A percentile compares a stretch with the other conserved stretches of the same genome.
These are phyloP conservation scores for Leishmania guyanensis DNA, from an alignment of 208 protist genomes.

Conservation along the genomic window DNA sequence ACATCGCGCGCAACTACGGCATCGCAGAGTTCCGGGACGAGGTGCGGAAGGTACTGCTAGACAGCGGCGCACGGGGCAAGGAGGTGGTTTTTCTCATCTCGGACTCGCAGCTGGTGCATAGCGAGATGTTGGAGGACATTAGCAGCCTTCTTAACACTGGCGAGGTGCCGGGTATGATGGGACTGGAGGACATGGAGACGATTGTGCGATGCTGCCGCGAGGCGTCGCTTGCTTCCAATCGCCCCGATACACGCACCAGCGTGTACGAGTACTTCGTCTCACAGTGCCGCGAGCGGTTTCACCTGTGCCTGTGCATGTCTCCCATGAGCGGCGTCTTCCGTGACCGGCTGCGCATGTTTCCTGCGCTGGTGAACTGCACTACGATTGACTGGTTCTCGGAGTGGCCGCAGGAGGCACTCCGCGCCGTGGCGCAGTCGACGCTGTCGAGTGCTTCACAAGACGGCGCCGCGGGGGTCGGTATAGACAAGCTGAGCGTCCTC, in stretches of 20 bases:
- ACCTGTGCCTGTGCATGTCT: slow-evolving; percentile 96
- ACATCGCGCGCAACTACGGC: slow-evolving; percentile 91
- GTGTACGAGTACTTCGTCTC: slow-evolving; percentile 93
- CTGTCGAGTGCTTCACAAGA: slow-evolving; percentile 7
- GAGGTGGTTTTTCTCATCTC: slow-evolving; percentile 94
- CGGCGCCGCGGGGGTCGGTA: slow-evolving; percentile 24
- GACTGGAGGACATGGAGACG: slow-evolving; percentile 93
- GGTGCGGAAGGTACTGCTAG: slow-evolving; percentile 87
- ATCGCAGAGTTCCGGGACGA: slow-evolving; percentile 95
- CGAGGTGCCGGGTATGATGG: slow-evolving; percentile 96
- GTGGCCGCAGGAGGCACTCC: slow-evolving; percentile 95
- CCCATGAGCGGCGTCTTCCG: slow-evolving; percentile 95
- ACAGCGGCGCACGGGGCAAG: slow-evolving; percentile 79
- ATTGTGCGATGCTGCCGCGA: slow-evolving; percentile 87
- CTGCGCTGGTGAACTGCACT: slow-evolving; percentile 97
- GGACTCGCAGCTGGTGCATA: slow-evolving; percentile 94
- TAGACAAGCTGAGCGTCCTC: slow-evolving; percentile 65
- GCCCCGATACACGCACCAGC: slow-evolving; percentile 87
- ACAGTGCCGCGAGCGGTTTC: slow-evolving; percentile 92
- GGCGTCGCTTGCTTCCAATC: slow-evolving; percentile 66
- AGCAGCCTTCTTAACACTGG: slow-evolving; percentile 98
- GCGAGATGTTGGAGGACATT: slow-evolving; percentile 96
- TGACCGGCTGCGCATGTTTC: slow-evolving; percentile 95
- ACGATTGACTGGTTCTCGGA: slow-evolving; percentile 98
- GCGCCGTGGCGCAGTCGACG: slow-evolving; percentile 72